Conservation (phyloP, 345 rosid genomes). For the Populus deltoides region DNA sequence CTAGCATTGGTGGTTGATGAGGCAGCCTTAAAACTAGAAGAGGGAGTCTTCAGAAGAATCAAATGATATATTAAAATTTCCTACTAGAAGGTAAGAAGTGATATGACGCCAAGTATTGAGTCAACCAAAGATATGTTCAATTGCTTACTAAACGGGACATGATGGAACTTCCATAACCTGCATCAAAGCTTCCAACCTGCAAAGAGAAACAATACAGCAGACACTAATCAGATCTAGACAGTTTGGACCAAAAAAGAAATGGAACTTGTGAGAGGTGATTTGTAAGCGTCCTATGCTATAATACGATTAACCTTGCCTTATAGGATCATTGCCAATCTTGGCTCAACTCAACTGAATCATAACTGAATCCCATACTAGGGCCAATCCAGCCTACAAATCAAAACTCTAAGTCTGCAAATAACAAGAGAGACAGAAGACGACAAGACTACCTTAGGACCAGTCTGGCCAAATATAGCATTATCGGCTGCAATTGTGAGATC, state of each 20-base stretch:
- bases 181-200: constrained; percentile 98
- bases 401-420: neutral
- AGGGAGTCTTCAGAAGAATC: neutral
- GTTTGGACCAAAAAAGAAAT: neutral
- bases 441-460: constrained; percentile 81
- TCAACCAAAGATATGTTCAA: neutral
- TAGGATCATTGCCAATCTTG: too few species aligned
- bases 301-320: too few species aligned
- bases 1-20: too few species aligned
- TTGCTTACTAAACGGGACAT: constrained; percentile 89
- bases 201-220: neutral
- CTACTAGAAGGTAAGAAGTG: neutral
- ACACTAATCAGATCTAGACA: neutral
- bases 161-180: constrained; percentile 93
- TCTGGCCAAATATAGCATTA: constrained; percentile 88
- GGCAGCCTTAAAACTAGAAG: neutral
- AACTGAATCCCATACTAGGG: too few species aligned
- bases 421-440: neutral
- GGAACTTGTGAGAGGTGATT: neutral
- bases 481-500: constrained; percentile 95
- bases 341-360: too few species aligned
- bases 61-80: neutral
- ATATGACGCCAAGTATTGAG: neutral
- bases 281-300: neutral
- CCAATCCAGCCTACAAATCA: too few species aligned